Evolutionary conservation across 179 eudicot species (phyloP).

Genomic region (Carnegiea gigantea): DNA sequence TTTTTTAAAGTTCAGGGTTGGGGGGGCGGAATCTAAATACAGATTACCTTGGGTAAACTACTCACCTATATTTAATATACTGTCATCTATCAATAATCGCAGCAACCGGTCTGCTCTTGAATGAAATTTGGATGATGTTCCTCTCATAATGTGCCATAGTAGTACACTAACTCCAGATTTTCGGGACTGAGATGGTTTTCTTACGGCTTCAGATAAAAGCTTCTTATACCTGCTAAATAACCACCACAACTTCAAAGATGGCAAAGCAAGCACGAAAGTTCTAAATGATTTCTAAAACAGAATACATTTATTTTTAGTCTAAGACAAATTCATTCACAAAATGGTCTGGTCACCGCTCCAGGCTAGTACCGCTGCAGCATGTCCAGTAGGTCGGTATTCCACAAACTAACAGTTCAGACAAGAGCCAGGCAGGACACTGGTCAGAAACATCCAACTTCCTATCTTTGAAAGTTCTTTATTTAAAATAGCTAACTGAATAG

Average conservation of each 20-base stretch:
- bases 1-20: neutral
- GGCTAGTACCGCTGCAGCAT: too few species aligned
- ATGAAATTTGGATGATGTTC: conserved; percentile 76
- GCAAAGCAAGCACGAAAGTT: neutral
- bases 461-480: too few species aligned
- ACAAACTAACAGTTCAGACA: neutral
- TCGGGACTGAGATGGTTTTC: conserved; percentile 57
- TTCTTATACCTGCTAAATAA: conserved; percentile 53
- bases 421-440: neutral
- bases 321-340: too few species aligned
- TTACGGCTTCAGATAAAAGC: conserved; percentile 68
- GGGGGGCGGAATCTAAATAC: neutral
- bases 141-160: conserved; percentile 77
- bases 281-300: neutral
- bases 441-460: neutral
- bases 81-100: conserved; percentile 43
- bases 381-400: too few species aligned
- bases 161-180: conserved; percentile 69
- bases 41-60: conserved; percentile 47
- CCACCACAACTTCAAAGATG: conserved; percentile 8
- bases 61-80: conserved; percentile 51
- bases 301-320: neutral
- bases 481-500: too few species aligned
- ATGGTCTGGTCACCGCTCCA: too few species aligned
- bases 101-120: conserved; percentile 64